Conservation (phyloP, 2,329 filamentous ascomycete species). For the Beauveria rudraprayagi region DNA sequence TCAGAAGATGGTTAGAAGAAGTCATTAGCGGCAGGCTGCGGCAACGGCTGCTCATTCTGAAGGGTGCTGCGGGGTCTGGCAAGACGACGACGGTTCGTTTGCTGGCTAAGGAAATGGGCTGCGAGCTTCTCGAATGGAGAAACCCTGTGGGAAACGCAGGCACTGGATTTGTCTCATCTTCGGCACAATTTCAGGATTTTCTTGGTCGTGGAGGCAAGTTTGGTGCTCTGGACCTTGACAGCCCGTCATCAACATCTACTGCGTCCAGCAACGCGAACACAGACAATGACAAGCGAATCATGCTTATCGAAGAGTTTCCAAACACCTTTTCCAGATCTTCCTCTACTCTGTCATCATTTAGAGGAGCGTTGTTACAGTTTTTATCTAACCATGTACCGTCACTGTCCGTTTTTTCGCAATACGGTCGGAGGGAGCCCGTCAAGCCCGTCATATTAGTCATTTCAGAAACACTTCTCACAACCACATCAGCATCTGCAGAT, state of each 20-base stretch:
- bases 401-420: constrained; percentile 37
- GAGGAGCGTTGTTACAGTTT: constrained; percentile 66
- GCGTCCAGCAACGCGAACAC: constrained; percentile 15
- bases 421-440: constrained; percentile 35
- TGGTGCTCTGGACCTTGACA: constrained; percentile 53
- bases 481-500: constrained; percentile 75
- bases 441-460: constrained; percentile 82
- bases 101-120: constrained; percentile 67
- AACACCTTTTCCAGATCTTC: constrained; percentile 64
- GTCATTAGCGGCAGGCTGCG: constrained; percentile 57
- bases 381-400: constrained; percentile 59
- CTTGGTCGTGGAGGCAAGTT: constrained; percentile 75
- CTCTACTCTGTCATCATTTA: constrained; percentile 59
- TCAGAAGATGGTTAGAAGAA: constrained; percentile 72
- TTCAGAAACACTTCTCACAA: constrained; percentile 82
- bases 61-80: constrained; percentile 82
- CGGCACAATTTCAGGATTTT: constrained; percentile 87
- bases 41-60: constrained; percentile 73
- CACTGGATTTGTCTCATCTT: constrained; percentile 58
- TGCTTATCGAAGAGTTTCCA: constrained; percentile 76
- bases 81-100: constrained; percentile 84
- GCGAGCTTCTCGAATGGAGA: constrained; percentile 81
- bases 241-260: constrained; percentile 20
- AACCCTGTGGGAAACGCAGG: constrained; percentile 62
- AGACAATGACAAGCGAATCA: constrained; percentile 40